Percentiles rank a stretch among this genome's conserved stretches.
Evolutionary conservation across 2,329 filamentous ascomycete species (phyloP).

Genomic region (Penicillium hesseltinei): DNA sequence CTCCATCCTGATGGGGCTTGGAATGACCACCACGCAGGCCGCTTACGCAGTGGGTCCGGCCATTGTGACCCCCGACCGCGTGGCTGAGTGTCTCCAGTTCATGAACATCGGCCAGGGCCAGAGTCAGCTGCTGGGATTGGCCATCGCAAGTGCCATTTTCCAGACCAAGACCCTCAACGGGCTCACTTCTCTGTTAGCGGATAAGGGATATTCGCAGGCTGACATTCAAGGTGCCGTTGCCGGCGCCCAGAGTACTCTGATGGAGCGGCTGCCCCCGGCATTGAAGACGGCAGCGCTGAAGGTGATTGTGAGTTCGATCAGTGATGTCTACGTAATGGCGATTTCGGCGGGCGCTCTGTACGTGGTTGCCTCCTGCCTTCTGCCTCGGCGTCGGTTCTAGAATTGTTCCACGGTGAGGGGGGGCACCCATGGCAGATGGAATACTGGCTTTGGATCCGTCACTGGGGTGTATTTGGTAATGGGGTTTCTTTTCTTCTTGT

Average conservation of each 20-base stretch:
- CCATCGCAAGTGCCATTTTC: slow-evolving; percentile 15
- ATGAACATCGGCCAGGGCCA: slow-evolving; percentile 12
- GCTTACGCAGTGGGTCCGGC: background rate
- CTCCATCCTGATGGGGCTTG: background rate
- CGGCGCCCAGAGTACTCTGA: background rate
- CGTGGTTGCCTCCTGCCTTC: background rate
- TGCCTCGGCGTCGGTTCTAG: background rate
- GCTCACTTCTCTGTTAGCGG: background rate
- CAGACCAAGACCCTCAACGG: background rate
- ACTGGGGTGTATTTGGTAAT: background rate
- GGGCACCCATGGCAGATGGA: background rate
- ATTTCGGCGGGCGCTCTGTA: background rate
- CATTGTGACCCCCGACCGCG: background rate
- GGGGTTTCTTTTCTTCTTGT: background rate
- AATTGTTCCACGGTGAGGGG: background rate
- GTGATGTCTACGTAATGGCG: background rate
- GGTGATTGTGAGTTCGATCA: background rate
- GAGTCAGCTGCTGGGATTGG: slow-evolving; percentile 11
- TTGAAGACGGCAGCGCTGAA: background rate
- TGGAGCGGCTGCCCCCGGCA: background rate
- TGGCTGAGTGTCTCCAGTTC: slow-evolving; percentile 3
- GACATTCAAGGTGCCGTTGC: background rate
- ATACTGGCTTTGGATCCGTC: background rate
- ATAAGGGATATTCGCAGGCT: background rate
- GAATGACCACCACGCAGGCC: background rate